Base-by-base conservation (phyloP, 2,329 filamentous ascomycete genomes). In the Alternaria dauci region DNA sequence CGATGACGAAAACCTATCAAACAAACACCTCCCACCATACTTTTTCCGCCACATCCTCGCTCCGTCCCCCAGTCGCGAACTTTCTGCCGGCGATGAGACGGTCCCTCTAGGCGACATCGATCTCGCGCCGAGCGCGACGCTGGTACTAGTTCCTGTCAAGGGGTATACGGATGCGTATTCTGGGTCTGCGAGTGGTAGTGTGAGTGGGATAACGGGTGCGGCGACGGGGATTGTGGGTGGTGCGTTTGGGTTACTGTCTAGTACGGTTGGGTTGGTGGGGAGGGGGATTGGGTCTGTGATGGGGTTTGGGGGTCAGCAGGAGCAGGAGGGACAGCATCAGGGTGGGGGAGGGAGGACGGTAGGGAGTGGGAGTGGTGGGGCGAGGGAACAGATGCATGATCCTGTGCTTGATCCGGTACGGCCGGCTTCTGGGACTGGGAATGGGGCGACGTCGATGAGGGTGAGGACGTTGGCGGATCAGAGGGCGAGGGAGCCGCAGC, bases 1-100 rank as follows among this genome's bases (percentile, higher is more conserved):
- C 32, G 63, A 67, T 30, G 70, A 72, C 23, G 60, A 67, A 26
- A 67, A 69, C 12, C 4, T 30, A 1, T 8, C 20, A 23, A 66
- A 72, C 41, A 65, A 61, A 14, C 51, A 69, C 28, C 66, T 73
- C 11, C 72, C 83, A 12, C 91, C 93, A 0, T 98, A 93, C 77
- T 90, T 86, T 12, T 94, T 98, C 80, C 93, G 93, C 73, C 88
- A 96, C 48, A 89, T 97, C 36, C 84, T 96, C 2, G 89, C 91
- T 0, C 94, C 94, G 0, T 81, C 88, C 20, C 92, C 93, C 2
- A 95, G 90, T 75, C 88, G 87, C 64, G 87, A 86, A 9, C 88
- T 98, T 59, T 89, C 90, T 34, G 86, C 89, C 5, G 84, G 86
- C 0, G 93, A 97, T 64, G 94, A 97, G 77, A 84, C 83, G 36